Evolutionary conservation across 176 grass and related monocot species (phyloP).

Genomic region (Oryza punctata): DNA sequence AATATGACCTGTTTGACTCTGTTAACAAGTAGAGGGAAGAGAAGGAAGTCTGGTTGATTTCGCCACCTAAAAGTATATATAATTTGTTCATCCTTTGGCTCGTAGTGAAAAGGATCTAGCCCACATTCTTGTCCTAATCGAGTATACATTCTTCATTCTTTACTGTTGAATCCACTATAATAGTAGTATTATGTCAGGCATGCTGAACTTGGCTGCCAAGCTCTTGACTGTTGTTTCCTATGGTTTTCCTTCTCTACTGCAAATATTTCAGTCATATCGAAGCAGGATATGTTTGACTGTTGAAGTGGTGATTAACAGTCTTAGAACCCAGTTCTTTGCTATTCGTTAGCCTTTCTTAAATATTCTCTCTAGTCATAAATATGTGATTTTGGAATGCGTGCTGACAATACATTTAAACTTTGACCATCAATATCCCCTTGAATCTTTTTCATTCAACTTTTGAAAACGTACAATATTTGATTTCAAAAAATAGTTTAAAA

Average conservation of each 20-base stretch:
- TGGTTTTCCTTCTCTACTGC: background rate
- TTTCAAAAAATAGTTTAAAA: background rate
- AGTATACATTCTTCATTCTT: background rate
- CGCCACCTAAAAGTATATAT: background rate
- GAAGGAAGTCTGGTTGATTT: background rate
- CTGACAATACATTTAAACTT: background rate
- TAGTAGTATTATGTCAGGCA: background rate
- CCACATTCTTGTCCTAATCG: slow-evolving; percentile 26
- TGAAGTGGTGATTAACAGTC: background rate
- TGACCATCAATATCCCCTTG: background rate
- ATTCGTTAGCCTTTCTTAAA: background rate
- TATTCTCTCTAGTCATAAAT: background rate
- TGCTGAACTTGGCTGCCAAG: slow-evolving; percentile 26
- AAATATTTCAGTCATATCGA: background rate
- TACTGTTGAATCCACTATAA: background rate
- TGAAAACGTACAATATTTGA: background rate
- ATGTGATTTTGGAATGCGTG: no score
- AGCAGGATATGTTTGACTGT: background rate
- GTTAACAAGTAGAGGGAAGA: background rate
- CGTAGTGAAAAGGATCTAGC: background rate
- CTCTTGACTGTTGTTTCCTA: background rate
- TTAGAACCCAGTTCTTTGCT: background rate
- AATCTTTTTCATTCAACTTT: background rate
- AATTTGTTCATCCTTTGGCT: background rate
- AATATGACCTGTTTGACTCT: background rate